These are phyloP conservation scores for Cudoniella acicularis DNA, from an alignment of 495 filamentous ascomycete species.

Conservation along the genomic window DNA sequence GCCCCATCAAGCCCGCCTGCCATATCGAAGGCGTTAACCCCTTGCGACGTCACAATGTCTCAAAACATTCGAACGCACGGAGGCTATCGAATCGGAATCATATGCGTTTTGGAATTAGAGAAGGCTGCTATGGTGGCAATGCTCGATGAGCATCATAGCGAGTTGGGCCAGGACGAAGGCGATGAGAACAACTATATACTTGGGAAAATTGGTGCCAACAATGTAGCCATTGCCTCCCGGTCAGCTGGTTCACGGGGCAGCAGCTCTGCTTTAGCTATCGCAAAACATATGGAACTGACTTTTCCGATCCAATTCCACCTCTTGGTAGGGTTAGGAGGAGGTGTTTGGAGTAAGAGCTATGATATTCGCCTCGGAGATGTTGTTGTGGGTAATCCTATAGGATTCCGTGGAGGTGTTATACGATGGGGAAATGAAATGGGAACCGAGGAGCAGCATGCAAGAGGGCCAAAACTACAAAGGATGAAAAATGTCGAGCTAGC, in stretches of 20 bases:
- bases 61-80: neutral
- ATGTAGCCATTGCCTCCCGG: neutral
- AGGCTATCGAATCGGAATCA: neutral
- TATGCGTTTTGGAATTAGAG: conserved; percentile 5
- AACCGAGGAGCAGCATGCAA: conserved; percentile 10
- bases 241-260: neutral
- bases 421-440: conserved; percentile 21
- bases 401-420: neutral
- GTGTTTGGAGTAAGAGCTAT: conserved; percentile 19
- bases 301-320: conserved; percentile 29
- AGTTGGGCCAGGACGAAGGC: neutral
- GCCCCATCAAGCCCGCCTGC: too few relatives aligned
- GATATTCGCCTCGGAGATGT: conserved; percentile 41
- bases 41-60: neutral
- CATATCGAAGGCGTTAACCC: neutral
- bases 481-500: too few relatives aligned
- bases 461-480: too few relatives aligned
- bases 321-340: conserved; percentile 36
- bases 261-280: conserved; percentile 27
- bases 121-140: conserved; percentile 2
- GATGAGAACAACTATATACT: conserved; percentile 10
- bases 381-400: conserved; percentile 32
- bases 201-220: neutral
- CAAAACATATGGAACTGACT: conserved; percentile 28
- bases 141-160: conserved; percentile 2